Percentiles rank a stretch among this genome's conserved stretches.
Conservation (phyloP, 2,329 filamentous ascomycete genomes). For the Aspergillus pseudonomiae region DNA sequence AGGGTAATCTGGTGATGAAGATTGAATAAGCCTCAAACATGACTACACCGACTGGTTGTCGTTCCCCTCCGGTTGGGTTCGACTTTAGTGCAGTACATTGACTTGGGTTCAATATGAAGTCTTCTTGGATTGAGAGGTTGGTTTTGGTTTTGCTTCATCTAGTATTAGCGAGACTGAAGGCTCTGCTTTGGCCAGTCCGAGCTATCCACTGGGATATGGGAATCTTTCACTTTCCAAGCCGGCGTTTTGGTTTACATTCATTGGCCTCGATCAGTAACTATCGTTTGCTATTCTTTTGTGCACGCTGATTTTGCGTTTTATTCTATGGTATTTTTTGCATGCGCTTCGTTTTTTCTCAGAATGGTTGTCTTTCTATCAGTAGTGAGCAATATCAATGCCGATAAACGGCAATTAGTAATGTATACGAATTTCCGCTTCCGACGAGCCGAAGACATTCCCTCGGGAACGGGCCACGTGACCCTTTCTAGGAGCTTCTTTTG, state of each 20-base stretch:
- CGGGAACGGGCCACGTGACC: slow-evolving; percentile 40
- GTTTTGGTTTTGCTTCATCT: neutral
- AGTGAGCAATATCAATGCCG: neutral
- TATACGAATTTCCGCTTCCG: slow-evolving; percentile 17
- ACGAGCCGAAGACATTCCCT: slow-evolving; percentile 29
- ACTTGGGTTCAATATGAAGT: neutral
- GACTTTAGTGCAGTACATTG: neutral
- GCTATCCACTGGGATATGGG: neutral
- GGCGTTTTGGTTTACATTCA: neutral
- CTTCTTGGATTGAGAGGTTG: neutral
- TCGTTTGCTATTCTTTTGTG: neutral
- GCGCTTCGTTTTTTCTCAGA: neutral
- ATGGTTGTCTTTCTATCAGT: neutral
- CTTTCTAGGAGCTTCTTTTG: slow-evolving; percentile 46
- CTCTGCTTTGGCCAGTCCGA: neutral
- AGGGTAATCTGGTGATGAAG: neutral
- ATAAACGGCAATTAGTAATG: neutral
- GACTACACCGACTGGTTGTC: neutral
- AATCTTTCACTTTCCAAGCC: neutral
- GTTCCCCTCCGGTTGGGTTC: too few species aligned
- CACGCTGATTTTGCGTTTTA: neutral
- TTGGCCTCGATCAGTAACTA: neutral
- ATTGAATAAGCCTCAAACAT: neutral
- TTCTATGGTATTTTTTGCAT: neutral
- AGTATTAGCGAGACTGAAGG: neutral